Evolutionary conservation across 306 rosid genomes (phyloP).

Genomic region (Quercus mongolica): DNA sequence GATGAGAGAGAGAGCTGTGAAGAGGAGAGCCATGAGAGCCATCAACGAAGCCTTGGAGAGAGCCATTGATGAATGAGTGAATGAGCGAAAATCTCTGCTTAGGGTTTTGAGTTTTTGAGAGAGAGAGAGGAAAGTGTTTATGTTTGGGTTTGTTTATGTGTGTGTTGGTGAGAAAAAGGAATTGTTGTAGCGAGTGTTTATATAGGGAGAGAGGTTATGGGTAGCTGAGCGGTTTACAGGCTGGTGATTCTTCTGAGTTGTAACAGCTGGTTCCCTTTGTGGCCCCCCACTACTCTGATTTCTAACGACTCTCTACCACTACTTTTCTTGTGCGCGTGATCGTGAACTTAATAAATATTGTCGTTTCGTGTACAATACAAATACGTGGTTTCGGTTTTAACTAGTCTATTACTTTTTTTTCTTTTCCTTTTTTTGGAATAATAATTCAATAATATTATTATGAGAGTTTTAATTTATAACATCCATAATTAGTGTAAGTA

Average conservation of each 20-base stretch:
- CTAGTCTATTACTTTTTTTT: too few relatives aligned
- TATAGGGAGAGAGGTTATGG: slow-evolving; percentile 45
- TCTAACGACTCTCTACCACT: too few relatives aligned
- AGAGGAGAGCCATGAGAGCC: slow-evolving; percentile 36
- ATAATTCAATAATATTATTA: too few relatives aligned
- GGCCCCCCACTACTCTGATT: not conserved
- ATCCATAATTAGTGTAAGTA: fast-evolving
- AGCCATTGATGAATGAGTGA: slow-evolving; percentile 47
- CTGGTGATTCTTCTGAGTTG: slow-evolving; percentile 38
- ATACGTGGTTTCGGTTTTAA: too few relatives aligned
- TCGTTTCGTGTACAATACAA: not conserved
- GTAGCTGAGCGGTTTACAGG: slow-evolving; percentile 63
- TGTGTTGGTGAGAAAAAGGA: too few relatives aligned
- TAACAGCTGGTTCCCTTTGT: slow-evolving; percentile 44
- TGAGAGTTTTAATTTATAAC: fast-evolving
- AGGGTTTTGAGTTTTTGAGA: not conserved
- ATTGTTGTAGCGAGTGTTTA: not conserved
- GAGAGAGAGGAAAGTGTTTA: too few relatives aligned
- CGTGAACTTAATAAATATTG: not conserved
- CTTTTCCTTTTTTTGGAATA: too few relatives aligned
- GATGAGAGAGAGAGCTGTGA: slow-evolving; percentile 35
- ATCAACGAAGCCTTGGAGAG: slow-evolving; percentile 33
- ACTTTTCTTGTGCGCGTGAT: too few relatives aligned
- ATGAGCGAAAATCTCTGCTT: not conserved
- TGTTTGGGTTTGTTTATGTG: too few relatives aligned